Base-by-base conservation (phyloP, 2,329 filamentous ascomycete species). In the Trichoderma sp. region DNA sequence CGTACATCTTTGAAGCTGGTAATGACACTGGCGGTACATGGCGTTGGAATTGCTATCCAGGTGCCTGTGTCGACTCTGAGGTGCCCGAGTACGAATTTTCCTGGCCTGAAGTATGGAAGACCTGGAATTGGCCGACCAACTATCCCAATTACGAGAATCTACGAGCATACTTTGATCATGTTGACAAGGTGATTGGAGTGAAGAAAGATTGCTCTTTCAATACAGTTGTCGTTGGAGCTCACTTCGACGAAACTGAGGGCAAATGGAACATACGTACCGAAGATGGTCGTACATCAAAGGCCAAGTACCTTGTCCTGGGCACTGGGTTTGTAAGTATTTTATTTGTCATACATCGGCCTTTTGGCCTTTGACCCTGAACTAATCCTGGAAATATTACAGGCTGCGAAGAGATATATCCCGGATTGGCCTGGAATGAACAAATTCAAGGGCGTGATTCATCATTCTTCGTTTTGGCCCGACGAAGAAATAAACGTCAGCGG, bases 401-500 rank as follows among this genome's bases (percentile, higher is more conserved):
- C 89, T 1, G 86, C 89, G 1, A 89, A 88, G 76, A 81, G 88
- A n/a, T 86, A 91, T 73, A 85, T 88, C 50, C 89, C 90, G 0
- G 84, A 87, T 70, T 90, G 87, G 84, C 84, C 85, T 12, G 88
- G 89, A 13, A 84, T 90, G 73, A 84, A 88, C 23, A 85, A 82
- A 32, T 92, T 90, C 82, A 84, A 88, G 70, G 90, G 90, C 23
- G 78, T 84, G 17, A 84, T 90, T 13, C 84, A 88, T 75, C 88
- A 91, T 77, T 87, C 87, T 0, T 88, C 87, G 1, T 87, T 87
- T 77, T 90, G 89, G 89, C 88, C 89, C 1, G 82, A 88, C 8
- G 80, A 85, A 4, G 82, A 86, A 6, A 82, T 91, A n/a, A 83
- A 87, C 66, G 84, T 89, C 32, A 83, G 83, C 55, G 85, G 84